These are phyloP conservation scores for Arthrocladium fulminans DNA, from an alignment of 2,329 filamentous ascomycete genomes.

Conservation along the genomic window DNA sequence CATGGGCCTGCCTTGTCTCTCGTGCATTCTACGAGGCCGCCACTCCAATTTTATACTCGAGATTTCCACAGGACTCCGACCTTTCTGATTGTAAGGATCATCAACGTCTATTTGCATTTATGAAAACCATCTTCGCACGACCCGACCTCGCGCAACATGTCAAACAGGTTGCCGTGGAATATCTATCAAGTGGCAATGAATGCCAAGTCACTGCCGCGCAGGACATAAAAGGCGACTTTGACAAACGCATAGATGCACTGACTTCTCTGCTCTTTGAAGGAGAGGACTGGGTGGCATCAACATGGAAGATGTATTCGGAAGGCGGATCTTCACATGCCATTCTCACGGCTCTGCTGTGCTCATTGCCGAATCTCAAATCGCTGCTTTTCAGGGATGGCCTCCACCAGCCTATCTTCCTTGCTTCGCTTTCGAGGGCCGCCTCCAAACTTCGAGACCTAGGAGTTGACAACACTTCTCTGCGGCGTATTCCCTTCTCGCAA, in stretches of 20 bases:
- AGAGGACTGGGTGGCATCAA: background rate
- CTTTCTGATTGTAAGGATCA: background rate
- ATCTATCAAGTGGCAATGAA: background rate
- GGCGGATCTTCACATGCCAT: background rate
- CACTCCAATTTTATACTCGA: background rate
- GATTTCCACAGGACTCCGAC: background rate
- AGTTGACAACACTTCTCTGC: background rate
- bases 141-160: slow-evolving; percentile 1
- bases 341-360: background rate
- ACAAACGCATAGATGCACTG: background rate
- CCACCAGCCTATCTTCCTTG: background rate
- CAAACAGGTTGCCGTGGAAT: background rate
- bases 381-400: background rate
- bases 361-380: background rate
- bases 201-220: background rate
- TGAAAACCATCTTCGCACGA: slow-evolving; percentile 1
- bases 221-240: background rate
- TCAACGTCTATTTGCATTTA: background rate
- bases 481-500: background rate
- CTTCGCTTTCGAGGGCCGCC: background rate
- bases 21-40: background rate
- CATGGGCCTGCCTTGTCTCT: background rate
- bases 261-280: background rate
- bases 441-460: background rate
- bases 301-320: background rate